Conservation (phyloP, 371 early-diverging fungal genomes). For the Apophysomyces trapeziformis region DNA sequence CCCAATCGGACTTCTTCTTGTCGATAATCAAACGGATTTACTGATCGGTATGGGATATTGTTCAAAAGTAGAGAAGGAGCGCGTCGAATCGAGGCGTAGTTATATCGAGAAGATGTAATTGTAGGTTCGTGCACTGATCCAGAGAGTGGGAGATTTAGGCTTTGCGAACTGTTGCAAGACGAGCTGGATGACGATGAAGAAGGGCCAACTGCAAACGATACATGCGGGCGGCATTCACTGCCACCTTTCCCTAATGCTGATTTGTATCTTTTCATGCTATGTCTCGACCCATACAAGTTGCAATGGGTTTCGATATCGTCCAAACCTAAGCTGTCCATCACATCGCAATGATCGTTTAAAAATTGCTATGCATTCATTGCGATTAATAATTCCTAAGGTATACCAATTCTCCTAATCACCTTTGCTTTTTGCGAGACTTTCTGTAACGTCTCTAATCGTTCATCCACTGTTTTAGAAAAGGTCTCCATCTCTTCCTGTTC, state of each 20-base stretch:
- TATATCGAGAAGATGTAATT: background rate
- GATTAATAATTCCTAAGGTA: background rate
- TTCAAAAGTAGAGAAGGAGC: slow-evolving; percentile 24
- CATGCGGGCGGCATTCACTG: slow-evolving; percentile 6
- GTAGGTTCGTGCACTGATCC: background rate
- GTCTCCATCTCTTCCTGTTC: slow-evolving; percentile 11
- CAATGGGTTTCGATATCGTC: slow-evolving; percentile 17
- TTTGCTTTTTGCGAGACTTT: slow-evolving; percentile 19
- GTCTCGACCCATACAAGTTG: slow-evolving; percentile 4
- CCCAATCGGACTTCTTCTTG: slow-evolving; percentile 29
- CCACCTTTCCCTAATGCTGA: background rate
- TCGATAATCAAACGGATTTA: slow-evolving; percentile 35
- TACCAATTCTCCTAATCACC: background rate
- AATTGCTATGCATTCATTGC: slow-evolving; percentile 12
- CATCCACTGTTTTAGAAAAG: slow-evolving; percentile 14
- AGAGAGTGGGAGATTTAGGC: background rate
- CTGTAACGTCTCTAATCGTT: slow-evolving; percentile 17
- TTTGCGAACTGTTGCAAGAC: slow-evolving; percentile 2
- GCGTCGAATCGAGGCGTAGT: slow-evolving; percentile 16
- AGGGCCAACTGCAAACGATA: slow-evolving; percentile 8
- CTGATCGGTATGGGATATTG: slow-evolving; percentile 22
- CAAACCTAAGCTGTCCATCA: slow-evolving; percentile 21
- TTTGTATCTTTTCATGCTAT: slow-evolving; percentile 15
- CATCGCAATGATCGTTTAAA: slow-evolving; percentile 18
- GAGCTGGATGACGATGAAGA: slow-evolving; percentile 13